Percentiles rank a stretch among this genome's conserved stretches.
phyloP scores from a whole-genome alignment of 345 rosid genomes.

The Melaleuca quinquenervia region DNA sequence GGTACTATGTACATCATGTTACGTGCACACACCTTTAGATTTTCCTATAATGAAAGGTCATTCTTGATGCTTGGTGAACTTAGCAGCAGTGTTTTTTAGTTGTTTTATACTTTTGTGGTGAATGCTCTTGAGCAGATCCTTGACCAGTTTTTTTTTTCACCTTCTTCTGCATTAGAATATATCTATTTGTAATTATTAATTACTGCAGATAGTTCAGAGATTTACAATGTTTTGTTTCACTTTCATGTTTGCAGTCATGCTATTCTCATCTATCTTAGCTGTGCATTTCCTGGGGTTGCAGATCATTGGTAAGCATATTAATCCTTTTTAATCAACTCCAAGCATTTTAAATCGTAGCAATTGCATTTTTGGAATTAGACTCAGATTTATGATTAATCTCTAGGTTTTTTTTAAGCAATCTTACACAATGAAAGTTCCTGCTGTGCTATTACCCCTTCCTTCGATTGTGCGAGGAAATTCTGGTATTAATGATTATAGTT shows the following conservation, averaged over 20 bases:
- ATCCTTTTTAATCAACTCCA: background rate
- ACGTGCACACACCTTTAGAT: background rate
- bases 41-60: background rate
- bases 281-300: conserved; percentile 66
- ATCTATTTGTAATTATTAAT: background rate
- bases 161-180: background rate
- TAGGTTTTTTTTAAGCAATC: background rate
- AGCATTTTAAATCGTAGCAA: background rate
- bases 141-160: background rate
- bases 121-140: background rate
- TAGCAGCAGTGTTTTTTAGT: background rate
- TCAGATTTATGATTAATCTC: background rate
- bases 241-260: conserved; percentile 57
- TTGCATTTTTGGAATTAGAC: background rate
- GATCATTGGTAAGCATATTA: conserved; percentile 61
- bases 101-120: background rate
- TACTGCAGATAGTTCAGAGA: background rate
- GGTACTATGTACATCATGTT: background rate
- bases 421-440: background rate
- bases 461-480: background rate
- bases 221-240: background rate
- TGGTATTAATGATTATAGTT: background rate
- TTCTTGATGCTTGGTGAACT: background rate
- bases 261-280: conserved; percentile 65
- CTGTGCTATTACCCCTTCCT: background rate